A percentile compares a stretch with the other conserved stretches of the same genome.
These are phyloP conservation scores for Coprinopsis cinerea DNA, from an alignment of 768 basidiomycete species.

Conservation along the genomic window DNA sequence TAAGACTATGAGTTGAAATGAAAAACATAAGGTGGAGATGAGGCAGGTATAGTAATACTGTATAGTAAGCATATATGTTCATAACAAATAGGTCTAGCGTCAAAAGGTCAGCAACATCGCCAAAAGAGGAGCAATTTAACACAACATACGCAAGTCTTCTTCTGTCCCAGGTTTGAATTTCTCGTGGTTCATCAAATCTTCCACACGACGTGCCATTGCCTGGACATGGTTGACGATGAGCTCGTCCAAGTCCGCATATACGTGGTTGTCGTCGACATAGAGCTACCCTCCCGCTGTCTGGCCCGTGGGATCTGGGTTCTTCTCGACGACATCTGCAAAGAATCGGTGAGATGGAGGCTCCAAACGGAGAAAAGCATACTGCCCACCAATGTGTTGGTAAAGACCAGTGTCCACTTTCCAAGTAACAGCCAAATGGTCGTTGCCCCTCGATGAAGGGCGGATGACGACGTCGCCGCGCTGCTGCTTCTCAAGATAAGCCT, in stretches of 20 bases:
- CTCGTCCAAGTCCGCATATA: constrained; percentile 92
- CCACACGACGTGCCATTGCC: constrained; percentile 87
- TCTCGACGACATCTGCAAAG: constrained; percentile 70
- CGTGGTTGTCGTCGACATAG: constrained; percentile 70
- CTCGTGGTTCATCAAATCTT: constrained; percentile 92
- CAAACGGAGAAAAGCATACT: too few species aligned
- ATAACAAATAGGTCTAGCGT: too few species aligned
- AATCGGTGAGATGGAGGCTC: too few species aligned
- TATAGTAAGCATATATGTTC: too few species aligned
- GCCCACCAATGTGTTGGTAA: constrained; percentile 94
- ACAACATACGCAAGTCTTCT: constrained; percentile 87
- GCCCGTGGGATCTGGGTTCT: constrained; percentile 68
- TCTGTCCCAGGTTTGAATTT: constrained; percentile 88
- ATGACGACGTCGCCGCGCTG: constrained; percentile 96
- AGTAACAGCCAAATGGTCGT: constrained; percentile 90
- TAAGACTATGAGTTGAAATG: too few species aligned
- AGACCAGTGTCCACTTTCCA: constrained; percentile 98
- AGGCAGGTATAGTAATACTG: too few species aligned
- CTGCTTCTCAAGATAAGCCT: constrained; percentile 81
- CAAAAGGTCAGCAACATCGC: too few species aligned
- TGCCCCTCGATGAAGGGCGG: constrained; percentile 90
- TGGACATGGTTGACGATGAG: constrained; percentile 95
- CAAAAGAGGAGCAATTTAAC: too few species aligned
- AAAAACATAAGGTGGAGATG: too few species aligned
- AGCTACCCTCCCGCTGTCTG: constrained; percentile 60